These are phyloP conservation scores for Fabrea salina DNA, from an alignment of 169 alveolate species.

Conservation along the genomic window DNA sequence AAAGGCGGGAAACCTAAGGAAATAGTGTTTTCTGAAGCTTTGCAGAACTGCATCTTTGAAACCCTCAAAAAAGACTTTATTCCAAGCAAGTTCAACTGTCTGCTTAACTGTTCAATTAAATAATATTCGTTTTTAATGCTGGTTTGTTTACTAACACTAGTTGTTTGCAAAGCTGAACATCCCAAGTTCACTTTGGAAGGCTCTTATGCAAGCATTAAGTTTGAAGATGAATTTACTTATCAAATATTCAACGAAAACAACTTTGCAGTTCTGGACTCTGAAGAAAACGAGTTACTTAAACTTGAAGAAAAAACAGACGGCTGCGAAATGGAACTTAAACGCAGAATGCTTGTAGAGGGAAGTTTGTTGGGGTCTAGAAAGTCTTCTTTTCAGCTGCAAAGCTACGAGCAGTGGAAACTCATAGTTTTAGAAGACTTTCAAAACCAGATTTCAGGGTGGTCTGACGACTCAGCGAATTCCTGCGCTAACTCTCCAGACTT, in stretches of 20 bases:
- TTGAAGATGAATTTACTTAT: neutral
- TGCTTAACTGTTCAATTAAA: too few relatives aligned
- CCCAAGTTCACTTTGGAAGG: neutral
- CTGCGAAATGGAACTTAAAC: neutral
- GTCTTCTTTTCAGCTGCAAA: neutral
- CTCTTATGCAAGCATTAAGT: neutral
- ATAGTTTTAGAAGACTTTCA: conserved; percentile 15
- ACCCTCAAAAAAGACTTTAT: too few relatives aligned
- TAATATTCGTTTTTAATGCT: neutral
- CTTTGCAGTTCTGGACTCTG: neutral
- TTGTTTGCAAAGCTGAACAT: neutral
- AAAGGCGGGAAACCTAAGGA: neutral
- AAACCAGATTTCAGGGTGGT: conserved; percentile 21
- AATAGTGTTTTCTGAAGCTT: neutral
- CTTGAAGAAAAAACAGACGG: neutral
- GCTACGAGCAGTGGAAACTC: conserved; percentile 26
- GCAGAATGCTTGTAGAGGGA: neutral
- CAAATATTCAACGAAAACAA: neutral
- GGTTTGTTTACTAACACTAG: neutral
- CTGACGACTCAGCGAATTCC: neutral
- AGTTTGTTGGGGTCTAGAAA: neutral
- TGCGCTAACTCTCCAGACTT: neutral
- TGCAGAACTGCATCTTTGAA: too few relatives aligned
- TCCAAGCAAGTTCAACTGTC: too few relatives aligned
- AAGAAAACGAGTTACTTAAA: neutral